Base-by-base conservation (phyloP, 345 rosid genomes). In the Moricandia arvensis region DNA sequence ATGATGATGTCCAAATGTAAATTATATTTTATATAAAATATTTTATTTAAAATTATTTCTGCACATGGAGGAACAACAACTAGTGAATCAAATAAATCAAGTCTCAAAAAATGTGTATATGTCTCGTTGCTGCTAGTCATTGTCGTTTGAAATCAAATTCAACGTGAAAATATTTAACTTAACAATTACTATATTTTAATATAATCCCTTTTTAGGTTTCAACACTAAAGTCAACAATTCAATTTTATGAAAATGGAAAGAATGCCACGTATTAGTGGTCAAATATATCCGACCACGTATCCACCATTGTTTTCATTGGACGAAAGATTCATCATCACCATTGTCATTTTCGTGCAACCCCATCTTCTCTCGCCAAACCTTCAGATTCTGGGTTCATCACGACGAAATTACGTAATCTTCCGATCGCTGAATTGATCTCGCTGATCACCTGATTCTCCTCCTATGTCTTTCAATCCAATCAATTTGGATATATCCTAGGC, bases 241-340 rank as follows among this genome's bases (percentile, higher is more conserved):
- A n/a, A n/a, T 30, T 59, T 59, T 3, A 30, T 5, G 12, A n/a
- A 30, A 27, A 43, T 15, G 5, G 4, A 55, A 57, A 57, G n/a
- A 58, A 74, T 6, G 78, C 59, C 72, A 74, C 72, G 72, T 74
- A 5, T 63, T 35, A 15, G 17, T 15, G 16, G 72, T 66, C 38
- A 59, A 75, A 66, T 75, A 2, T 33, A 59, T 59, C 67, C 43
- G 72, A 66, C 11, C 76, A 59, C 0, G 51, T 43, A 34, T 59
- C 63, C 21, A 64, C 63, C 71, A 17, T 64, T 64, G 57, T 27
- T 37, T 30, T 27, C 26, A 45, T 55, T 61, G 45, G 49, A 35
- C n/a, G 17, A 17, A 30, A 58, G 7, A 12, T 33, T 75, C 13
- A 10, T 75, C 13, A 10, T 51, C 55, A n/a, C 73, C 73, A n/a